A percentile compares a stretch with the other conserved stretches of the same genome.
phyloP scores from a whole-genome alignment of 2,329 filamentous ascomycete species.

The Trichoderma sp. region DNA sequence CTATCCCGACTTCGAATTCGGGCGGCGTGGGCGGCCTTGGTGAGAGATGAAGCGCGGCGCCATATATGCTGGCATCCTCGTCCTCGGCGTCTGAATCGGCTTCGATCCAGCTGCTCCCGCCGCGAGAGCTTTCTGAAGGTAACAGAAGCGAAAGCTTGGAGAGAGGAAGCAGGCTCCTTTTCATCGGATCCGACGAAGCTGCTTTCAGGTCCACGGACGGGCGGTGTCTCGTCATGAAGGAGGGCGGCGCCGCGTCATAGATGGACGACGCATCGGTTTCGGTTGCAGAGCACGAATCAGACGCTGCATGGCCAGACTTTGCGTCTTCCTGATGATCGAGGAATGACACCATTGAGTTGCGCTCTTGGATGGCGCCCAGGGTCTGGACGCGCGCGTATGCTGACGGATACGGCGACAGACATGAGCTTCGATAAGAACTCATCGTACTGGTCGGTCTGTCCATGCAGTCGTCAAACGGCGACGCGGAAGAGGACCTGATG shows the following conservation, averaged over 20 bases:
- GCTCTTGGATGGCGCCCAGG: constrained; percentile 44
- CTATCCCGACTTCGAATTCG: constrained; percentile 28
- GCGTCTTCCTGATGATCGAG: constrained; percentile 34
- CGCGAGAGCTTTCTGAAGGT: constrained; percentile 28
- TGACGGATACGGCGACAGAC: constrained; percentile 37
- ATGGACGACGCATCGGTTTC: constrained; percentile 37
- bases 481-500: constrained; percentile 30
- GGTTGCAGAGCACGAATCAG: constrained; percentile 41
- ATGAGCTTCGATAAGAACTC: constrained; percentile 17
- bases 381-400: constrained; percentile 38
- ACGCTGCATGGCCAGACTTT: constrained; percentile 35
- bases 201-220: constrained; percentile 43
- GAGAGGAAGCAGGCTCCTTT: constrained; percentile 34
- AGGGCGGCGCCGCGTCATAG: constrained; percentile 40
- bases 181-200: constrained; percentile 42
- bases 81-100: constrained; percentile 42
- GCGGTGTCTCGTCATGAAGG: constrained; percentile 38
- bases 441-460: constrained; percentile 5
- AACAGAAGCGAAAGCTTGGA: constrained; percentile 33
- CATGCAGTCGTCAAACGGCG: background rate
- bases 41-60: constrained; percentile 32
- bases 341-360: constrained; percentile 43
- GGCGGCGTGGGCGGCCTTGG: constrained; percentile 40
- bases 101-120: constrained; percentile 45
- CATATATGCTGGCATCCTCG: constrained; percentile 26